phyloP scores from a whole-genome alignment of 1,284 basidiomycete genomes.

The Ustilago loliicola region DNA sequence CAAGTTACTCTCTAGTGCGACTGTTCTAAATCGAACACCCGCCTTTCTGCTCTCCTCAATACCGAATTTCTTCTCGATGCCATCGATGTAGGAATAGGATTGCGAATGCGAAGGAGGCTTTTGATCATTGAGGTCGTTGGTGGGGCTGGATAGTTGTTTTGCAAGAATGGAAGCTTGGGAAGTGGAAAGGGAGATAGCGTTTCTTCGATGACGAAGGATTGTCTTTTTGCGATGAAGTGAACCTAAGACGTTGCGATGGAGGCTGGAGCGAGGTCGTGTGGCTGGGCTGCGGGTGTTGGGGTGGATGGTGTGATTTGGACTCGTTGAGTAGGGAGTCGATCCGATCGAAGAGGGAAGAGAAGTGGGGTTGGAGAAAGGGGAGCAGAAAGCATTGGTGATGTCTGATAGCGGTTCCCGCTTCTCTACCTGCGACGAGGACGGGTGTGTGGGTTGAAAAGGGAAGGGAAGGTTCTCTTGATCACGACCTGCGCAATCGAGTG shows the following conservation, averaged over 20 bases:
- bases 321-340: too few relatives aligned
- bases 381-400: conserved; percentile 5
- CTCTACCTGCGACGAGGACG: neutral
- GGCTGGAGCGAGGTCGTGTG: neutral
- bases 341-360: neutral
- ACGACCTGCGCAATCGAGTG: neutral
- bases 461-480: conserved; percentile 1
- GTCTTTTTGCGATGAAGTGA: neutral
- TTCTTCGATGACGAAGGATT: neutral
- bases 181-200: conserved; percentile 11
- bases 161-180: neutral
- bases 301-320: neutral
- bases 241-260: neutral
- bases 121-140: neutral
- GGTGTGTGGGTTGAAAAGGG: neutral
- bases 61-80: neutral
- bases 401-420: conserved; percentile 1
- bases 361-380: neutral
- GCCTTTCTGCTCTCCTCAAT: neutral
- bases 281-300: neutral
- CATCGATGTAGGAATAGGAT: neutral
- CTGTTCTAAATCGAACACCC: neutral
- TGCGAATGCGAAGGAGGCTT: too few relatives aligned
- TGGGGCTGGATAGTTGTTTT: neutral
- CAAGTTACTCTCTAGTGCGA: conserved; percentile 13